These are phyloP conservation scores for Gracilaria gracilis DNA, from an alignment of 23 red algal genomes.

Conservation along the genomic window DNA sequence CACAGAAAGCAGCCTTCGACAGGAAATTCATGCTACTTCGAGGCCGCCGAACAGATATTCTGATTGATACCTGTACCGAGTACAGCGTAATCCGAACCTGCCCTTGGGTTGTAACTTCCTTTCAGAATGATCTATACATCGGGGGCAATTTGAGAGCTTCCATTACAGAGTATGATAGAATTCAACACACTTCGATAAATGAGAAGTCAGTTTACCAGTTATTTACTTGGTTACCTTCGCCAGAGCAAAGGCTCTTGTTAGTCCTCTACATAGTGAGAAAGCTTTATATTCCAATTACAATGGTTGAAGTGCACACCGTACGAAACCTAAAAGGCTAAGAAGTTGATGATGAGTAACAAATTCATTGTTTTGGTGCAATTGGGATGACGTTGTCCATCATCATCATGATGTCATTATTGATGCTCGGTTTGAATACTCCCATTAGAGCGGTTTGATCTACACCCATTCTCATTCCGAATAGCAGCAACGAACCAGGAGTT, in stretches of 20 bases:
- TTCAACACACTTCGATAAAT: no score
- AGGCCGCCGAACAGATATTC: no score
- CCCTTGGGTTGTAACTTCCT: no score
- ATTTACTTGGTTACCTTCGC: neutral
- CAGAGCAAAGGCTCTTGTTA: neutral
- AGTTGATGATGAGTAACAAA: neutral
- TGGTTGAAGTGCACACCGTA: neutral
- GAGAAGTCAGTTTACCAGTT: no score
- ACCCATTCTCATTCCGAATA: conserved; percentile 55
- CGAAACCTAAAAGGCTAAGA: neutral
- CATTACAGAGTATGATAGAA: no score
- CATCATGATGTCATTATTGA: conserved; percentile 7
- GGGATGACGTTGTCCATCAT: conserved; percentile 18
- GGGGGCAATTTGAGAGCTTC: no score
- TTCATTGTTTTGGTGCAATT: neutral
- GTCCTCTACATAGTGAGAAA: neutral
- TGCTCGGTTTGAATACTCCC: conserved; percentile 68
- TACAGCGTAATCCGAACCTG: no score
- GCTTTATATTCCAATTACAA: neutral
- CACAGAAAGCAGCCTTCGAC: no score
- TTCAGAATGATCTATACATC: no score
- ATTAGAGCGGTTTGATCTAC: conserved; percentile 15
- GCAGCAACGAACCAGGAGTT: conserved; percentile 46
- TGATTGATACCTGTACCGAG: no score
- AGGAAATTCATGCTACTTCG: no score